Evolutionary conservation across 1,139 yeast species (phyloP), one percentile per base, ranked within the genome.

Genomic region (Geotrichum klebahnii): DNA sequence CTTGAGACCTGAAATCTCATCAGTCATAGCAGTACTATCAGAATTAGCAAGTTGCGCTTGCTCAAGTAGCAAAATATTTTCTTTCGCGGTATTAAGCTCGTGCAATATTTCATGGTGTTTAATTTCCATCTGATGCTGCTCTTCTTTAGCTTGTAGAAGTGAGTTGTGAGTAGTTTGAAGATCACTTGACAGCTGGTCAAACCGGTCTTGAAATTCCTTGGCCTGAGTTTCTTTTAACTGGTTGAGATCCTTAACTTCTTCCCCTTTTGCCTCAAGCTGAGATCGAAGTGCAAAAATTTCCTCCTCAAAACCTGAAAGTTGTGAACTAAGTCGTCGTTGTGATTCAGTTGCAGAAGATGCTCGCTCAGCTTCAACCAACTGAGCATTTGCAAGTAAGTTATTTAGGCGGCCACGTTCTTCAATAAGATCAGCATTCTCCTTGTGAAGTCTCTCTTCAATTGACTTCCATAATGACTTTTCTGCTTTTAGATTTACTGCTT

Each of bases 331-430:
- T 42, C 83, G 73, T 26, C 70, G 68, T 17, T 80, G 74, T 1
- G 81, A 64, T 38, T 81, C 83, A 23, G 70, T 65, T 41, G 77
- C 73, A 10, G 79, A 70, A 0, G 70, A 61, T 51, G 83, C 84
- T 49, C 90, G 75, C 61, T 85, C 94, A 50, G 74, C 74, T 49
- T 82, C 79, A 14, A 45, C 17, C n/a, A 45, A 38, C 64, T 85
- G 90, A 50, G 85, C 69, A 59, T 78, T 84, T 19, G 77, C 65
- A 12, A 85, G 74, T 54, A 82, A 71, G 4, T 78, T 76, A 56
- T 76, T 81, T 42, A 87, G 70, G 49, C 80, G 77, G 9, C 75
- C 67, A 59, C 81, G 81, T 60, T 87, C 95, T 6, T 73, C 73
- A 46, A 75, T 69, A 53, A 85, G 69, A 34, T 73, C 76, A 3